These are phyloP conservation scores for Malus hybrid DNA, from an alignment of 331 rosid species.

Conservation along the genomic window DNA sequence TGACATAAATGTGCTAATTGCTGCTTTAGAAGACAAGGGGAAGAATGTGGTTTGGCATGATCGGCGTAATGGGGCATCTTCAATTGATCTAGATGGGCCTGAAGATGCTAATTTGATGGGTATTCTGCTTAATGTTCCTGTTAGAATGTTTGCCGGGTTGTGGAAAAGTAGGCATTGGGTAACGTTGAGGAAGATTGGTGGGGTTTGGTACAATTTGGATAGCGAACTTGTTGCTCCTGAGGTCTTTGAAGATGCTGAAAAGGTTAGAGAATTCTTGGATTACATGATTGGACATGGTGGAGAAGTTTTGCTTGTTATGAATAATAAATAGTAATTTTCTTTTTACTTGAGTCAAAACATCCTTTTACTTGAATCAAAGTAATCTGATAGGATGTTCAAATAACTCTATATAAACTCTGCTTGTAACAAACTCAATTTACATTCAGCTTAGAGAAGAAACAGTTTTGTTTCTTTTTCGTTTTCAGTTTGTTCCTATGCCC, in stretches of 20 bases:
- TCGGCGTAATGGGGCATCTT: constrained; percentile 62
- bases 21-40: constrained; percentile 68
- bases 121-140: constrained; percentile 62
- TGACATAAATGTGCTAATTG: constrained; percentile 78
- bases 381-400: neutral
- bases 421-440: constrained; percentile 15
- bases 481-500: neutral
- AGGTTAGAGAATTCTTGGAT: constrained; percentile 62
- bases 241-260: constrained; percentile 38
- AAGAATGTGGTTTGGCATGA: constrained; percentile 84
- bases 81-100: constrained; percentile 55
- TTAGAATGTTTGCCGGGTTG: constrained; percentile 60
- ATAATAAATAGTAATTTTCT: constrained; percentile 26
- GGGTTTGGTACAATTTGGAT: constrained; percentile 82
- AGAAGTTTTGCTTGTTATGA: constrained; percentile 79
- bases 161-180: constrained; percentile 92
- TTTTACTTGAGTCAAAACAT: neutral
- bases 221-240: constrained; percentile 66
- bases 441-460: constrained; percentile 7
- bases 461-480: neutral
- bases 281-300: constrained; percentile 45
- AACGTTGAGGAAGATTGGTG: constrained; percentile 59
- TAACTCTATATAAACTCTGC: neutral
- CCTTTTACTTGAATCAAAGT: neutral
- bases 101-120: constrained; percentile 69